Evolutionary conservation across 2,329 filamentous ascomycete species (phyloP).

Genomic region (Drechslerella coelobrocha): DNA sequence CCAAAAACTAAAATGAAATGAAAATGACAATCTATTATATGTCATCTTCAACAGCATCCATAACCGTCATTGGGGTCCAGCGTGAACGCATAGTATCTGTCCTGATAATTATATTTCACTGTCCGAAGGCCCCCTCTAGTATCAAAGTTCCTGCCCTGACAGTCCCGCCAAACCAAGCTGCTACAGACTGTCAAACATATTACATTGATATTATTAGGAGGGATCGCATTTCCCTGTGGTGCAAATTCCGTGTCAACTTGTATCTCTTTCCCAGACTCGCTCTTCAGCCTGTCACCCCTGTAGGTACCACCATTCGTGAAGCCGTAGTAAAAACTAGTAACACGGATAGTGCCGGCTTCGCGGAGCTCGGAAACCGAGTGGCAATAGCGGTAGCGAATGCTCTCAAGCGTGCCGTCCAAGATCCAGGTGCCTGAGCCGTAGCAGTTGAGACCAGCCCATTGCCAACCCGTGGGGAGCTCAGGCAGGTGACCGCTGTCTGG

Average conservation of each 20-base stretch:
- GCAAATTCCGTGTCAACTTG: constrained; percentile 10
- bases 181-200: background rate
- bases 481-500: background rate
- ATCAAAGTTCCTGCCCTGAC: constrained; percentile 18
- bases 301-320: background rate
- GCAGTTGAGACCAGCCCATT: background rate
- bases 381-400: constrained; percentile 5
- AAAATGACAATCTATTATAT: too few species aligned
- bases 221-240: background rate
- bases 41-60: constrained; percentile 1
- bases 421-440: constrained; percentile 18
- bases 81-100: background rate
- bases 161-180: background rate
- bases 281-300: background rate
- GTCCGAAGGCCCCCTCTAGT: constrained; percentile 16
- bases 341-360: background rate
- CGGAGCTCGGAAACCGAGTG: background rate
- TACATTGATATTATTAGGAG: background rate
- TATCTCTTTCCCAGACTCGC: background rate
- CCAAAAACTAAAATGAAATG: too few species aligned
- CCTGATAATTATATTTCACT: background rate
- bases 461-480: background rate
- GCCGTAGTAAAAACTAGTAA: constrained; percentile 8
- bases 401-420: background rate
- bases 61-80: constrained; percentile 1